Percentiles rank a stretch among this genome's conserved stretches.
Evolutionary conservation across 108 stramenopile genomes (phyloP).

Genomic region (Craspedostauros australis): DNA sequence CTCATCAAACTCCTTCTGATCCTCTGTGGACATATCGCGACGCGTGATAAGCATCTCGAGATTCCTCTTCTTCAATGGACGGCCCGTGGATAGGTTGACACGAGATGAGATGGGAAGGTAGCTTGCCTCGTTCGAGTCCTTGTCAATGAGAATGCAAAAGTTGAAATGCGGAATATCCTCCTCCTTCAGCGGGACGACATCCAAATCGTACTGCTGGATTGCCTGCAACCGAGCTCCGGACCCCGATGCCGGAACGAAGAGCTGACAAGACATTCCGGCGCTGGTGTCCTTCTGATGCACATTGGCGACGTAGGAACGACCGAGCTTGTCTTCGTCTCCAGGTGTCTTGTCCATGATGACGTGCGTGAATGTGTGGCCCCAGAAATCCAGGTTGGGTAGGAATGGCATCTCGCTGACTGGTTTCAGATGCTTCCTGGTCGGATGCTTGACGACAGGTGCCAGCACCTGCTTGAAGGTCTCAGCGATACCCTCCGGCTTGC

Average conservation of each 20-base stretch:
- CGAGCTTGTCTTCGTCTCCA: conserved; percentile 23
- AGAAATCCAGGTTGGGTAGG: conserved; percentile 63
- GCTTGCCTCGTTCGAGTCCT: conserved; percentile 17
- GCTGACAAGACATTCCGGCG: conserved; percentile 74
- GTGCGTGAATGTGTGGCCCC: conserved; percentile 76
- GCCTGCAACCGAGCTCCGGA: conserved; percentile 26
- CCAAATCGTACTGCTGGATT: conserved; percentile 72
- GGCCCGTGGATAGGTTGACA: conserved; percentile 70
- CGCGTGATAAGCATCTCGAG: conserved; percentile 30
- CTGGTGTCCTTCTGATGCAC: conserved; percentile 53
- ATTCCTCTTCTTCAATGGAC: conserved; percentile 39
- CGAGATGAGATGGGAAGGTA: conserved; percentile 72
- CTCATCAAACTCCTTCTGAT: conserved; percentile 46
- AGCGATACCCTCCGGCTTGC: conserved; percentile 27
- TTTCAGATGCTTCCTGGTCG: conserved; percentile 53
- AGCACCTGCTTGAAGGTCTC: conserved; percentile 31
- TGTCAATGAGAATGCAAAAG: conserved; percentile 58
- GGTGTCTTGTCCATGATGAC: conserved; percentile 80
- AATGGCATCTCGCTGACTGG: conserved; percentile 59
- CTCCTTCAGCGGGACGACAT: conserved; percentile 74
- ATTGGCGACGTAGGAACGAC: conserved; percentile 62
- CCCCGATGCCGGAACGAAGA: conserved; percentile 40
- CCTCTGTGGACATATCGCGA: conserved; percentile 39
- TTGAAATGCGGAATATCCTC: conserved; percentile 63
- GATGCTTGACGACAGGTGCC: conserved; percentile 23